These are phyloP conservation scores for Calocera viscosa DNA, from an alignment of 768 basidiomycete genomes.

Conservation along the genomic window DNA sequence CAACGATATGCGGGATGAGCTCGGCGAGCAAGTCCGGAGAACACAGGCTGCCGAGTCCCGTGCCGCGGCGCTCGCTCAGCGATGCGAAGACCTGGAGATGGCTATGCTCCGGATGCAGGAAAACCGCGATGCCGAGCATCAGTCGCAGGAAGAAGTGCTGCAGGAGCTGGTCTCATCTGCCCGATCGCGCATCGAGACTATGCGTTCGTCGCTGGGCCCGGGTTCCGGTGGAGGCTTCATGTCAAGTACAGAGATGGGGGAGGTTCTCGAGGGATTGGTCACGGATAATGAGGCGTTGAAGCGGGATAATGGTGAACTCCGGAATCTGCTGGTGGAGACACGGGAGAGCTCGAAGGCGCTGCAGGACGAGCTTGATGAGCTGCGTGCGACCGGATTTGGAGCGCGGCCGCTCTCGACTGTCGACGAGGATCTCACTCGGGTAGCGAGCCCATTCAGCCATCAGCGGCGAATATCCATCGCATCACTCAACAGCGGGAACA, in stretches of 20 bases:
- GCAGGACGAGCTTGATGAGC: constrained; percentile 66
- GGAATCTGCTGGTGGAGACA: constrained; percentile 56
- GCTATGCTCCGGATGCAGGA: constrained; percentile 1
- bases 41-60: constrained; percentile 57
- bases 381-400: constrained; percentile 36
- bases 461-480: neutral
- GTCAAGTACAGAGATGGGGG: constrained; percentile 14
- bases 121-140: constrained; percentile 18
- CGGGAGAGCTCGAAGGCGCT: constrained; percentile 61
- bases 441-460: constrained; percentile 13
- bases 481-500: neutral
- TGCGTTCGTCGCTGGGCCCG: constrained; percentile 20
- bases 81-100: constrained; percentile 3
- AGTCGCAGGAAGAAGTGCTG: constrained; percentile 20
- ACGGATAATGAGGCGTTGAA: constrained; percentile 73
- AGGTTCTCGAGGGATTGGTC: constrained; percentile 71
- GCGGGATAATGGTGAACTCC: constrained; percentile 68
- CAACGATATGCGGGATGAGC: constrained; percentile 67
- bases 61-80: constrained; percentile 36
- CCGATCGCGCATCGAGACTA: constrained; percentile 18
- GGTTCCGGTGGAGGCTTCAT: constrained; percentile 8
- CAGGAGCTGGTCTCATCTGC: constrained; percentile 2
- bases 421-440: constrained; percentile 9
- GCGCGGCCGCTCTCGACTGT: constrained; percentile 17
- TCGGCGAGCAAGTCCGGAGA: constrained; percentile 54